Evolutionary conservation across 2,329 filamentous ascomycete species (phyloP), one percentile per base, ranked within the genome.

Genomic region (Penicillium brevicompactum): DNA sequence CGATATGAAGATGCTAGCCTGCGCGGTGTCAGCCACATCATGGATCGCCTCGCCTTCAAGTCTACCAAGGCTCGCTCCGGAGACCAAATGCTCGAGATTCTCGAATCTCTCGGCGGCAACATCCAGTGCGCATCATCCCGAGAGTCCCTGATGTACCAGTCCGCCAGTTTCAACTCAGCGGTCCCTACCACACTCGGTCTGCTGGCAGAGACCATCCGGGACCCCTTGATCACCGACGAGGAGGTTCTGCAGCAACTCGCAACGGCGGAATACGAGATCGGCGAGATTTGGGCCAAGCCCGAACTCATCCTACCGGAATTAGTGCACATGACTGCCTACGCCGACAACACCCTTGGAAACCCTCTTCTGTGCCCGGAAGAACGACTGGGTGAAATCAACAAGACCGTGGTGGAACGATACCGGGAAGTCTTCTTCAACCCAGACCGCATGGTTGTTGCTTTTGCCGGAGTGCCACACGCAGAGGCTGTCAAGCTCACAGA

Each of bases 111-210:
- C 3, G 94, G 94, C 34, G 94, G 94, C 31, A 97, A 97, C 73
- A 93, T 99, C 56, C 92, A 97, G 77, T 99, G 94, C 77, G 92
- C 93, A 10, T 97, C 92, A 1, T 96, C 92, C 2, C 84, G 94
- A 62, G 94, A 99, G 76, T 91, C 91, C 53, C 85, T 99, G 77
- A 99, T 99, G 94, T 99, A 99, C 80, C 94, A 99, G 76, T 91
- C 92, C 1, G 94, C 94, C 24, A 97, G 92, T 30, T 99, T 99
- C 84, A 99, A 99, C 79, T 88, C 88, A 24, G 88, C 91, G 16
- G 92, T 99, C 8, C 87, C 90, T 6, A 86, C 86, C 8, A 91
- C 93, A 11, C 85, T 96, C 22, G 91, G 83, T 30, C 78, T 99
- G 16, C 84, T 99, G 40, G 93, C 94, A 56, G 94, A 99, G 74